A percentile compares a stretch with the other conserved stretches of the same genome.
phyloP scores from a whole-genome alignment of 75 land plant species.

The Adiantum capillusveneris region DNA sequence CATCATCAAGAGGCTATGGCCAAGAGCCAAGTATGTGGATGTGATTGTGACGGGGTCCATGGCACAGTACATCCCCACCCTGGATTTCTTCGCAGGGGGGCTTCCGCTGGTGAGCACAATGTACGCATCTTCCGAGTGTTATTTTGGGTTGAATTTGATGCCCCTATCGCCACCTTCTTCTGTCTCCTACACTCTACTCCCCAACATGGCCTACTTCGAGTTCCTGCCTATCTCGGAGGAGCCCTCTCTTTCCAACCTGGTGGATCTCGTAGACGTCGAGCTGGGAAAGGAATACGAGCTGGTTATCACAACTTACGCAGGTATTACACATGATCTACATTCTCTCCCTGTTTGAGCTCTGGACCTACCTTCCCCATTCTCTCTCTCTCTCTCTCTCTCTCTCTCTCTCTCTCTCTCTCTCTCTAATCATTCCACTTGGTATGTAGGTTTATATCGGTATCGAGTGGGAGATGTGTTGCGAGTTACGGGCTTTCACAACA shows the following conservation, averaged over 20 bases:
- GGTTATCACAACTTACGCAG: conserved; percentile 78
- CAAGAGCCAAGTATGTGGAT: conserved; percentile 38
- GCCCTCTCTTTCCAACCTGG: no score
- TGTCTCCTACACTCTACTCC: conserved; percentile 61
- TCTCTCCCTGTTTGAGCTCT: no score
- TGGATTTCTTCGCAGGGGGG: conserved; percentile 56
- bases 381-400: no score
- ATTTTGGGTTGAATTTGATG: conserved; percentile 62
- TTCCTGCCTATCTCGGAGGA: no score
- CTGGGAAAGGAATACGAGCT: conserved; percentile 86
- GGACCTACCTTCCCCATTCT: no score
- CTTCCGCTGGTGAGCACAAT: conserved; percentile 66
- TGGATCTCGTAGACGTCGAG: conserved; percentile 53
- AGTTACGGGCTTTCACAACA: conserved; percentile 28
- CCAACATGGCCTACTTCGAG: conserved; percentile 76
- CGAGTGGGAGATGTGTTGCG: conserved; percentile 19
- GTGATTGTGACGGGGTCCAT: conserved; percentile 70
- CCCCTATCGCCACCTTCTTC: conserved; percentile 46
- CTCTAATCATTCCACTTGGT: no score
- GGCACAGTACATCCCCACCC: conserved; percentile 59
- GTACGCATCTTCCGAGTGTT: conserved; percentile 77
- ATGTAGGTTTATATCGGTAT: conserved; percentile 16
- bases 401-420: no score
- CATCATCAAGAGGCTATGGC: conserved; percentile 66
- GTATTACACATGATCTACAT: no score